A percentile compares a stretch with the other conserved stretches of the same genome.
Evolutionary conservation across 2,329 filamentous ascomycete species (phyloP).

Genomic region (Ophiostoma populinum): DNA sequence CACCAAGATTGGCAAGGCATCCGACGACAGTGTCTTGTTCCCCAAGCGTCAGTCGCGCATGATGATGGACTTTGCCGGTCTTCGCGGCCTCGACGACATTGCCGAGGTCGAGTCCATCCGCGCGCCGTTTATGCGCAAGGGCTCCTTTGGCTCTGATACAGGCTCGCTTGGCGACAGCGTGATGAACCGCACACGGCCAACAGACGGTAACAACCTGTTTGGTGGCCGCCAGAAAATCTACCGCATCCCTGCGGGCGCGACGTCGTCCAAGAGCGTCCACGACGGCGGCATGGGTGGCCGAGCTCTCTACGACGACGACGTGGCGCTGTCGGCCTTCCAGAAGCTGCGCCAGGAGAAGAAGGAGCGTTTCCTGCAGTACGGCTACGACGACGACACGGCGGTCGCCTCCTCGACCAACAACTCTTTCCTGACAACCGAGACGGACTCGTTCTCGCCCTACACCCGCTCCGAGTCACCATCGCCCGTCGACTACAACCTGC

Average conservation of each 20-base stretch:
- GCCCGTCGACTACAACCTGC: conserved; percentile 48
- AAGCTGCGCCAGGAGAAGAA: conserved; percentile 48
- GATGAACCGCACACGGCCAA: conserved; percentile 69
- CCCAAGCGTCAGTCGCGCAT: conserved; percentile 60
- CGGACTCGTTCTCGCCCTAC: conserved; percentile 17
- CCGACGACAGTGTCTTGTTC: conserved; percentile 80
- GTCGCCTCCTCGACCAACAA: conserved; percentile 7
- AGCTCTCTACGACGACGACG: conserved; percentile 72
- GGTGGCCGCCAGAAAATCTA: conserved; percentile 93
- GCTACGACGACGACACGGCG: conserved; percentile 11
- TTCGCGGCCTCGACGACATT: conserved; percentile 55
- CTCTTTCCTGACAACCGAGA: conserved; percentile 12
- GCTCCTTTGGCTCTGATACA: conserved; percentile 53
- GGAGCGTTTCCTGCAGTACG: conserved; percentile 19
- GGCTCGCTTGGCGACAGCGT: conserved; percentile 47
- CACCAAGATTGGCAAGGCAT: conserved; percentile 81
- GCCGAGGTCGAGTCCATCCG: conserved; percentile 75
- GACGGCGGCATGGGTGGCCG: conserved; percentile 45
- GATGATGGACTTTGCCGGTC: conserved; percentile 54
- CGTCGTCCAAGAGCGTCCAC: conserved; percentile 24
- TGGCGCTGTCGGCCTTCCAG: conserved; percentile 70
- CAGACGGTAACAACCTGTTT: conserved; percentile 84
- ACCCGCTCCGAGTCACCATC: conserved; percentile 37
- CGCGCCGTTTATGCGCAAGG: conserved; percentile 35
- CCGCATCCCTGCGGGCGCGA: conserved; percentile 47